Evolutionary conservation across 1,284 basidiomycete species (phyloP), one percentile per base, ranked within the genome.

Genomic region (Mycosarcoma maydis): DNA sequence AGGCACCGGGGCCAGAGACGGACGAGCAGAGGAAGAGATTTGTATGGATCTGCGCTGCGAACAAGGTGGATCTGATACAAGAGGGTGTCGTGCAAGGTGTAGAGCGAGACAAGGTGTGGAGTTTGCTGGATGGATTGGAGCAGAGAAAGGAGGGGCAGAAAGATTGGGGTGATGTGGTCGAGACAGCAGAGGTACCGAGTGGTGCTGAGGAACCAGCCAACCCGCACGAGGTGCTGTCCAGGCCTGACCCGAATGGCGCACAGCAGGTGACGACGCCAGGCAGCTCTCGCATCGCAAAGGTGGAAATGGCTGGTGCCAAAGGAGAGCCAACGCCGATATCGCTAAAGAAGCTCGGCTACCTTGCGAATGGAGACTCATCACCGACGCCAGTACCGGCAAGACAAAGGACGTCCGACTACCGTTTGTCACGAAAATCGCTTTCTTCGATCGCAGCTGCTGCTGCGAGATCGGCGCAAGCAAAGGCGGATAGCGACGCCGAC

Each of bases 41-140:
- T 45, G 72, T 65, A 44, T 78, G 75, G 76, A 57, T 77, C 8
- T 75, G 72, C 32, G 73, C 71, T 13, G 75, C 59, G 10, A 74
- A 73, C 43, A 77, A 77, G 52, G 23, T 42, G 3, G 76, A 77
- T 49, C 38, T 77, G n/a, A 3, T 64, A 5, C 33, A 51, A 4
- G 27, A 27, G 0, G 26, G 26, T 5, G 17, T 20, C 16, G 16
- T 17, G 10, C 14, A 5, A 6, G 34, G 16, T 17, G 32, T 60
- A 20, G 41, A 58, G 7, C 32, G 65, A 8, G 41, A 23, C 1
- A 19, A n/a, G n/a, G 59, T 66, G 32, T 30, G 57, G 23, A 30
- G n/a, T 1, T 42, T 57, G 33, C 30, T 73, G 14, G 52, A 73
- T 30, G 40, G 22, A 13, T 34, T 70, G 38, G 60, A 70, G 23